Conservation (phyloP, 805 yeast species). For the Yamadazyma laniorum region DNA sequence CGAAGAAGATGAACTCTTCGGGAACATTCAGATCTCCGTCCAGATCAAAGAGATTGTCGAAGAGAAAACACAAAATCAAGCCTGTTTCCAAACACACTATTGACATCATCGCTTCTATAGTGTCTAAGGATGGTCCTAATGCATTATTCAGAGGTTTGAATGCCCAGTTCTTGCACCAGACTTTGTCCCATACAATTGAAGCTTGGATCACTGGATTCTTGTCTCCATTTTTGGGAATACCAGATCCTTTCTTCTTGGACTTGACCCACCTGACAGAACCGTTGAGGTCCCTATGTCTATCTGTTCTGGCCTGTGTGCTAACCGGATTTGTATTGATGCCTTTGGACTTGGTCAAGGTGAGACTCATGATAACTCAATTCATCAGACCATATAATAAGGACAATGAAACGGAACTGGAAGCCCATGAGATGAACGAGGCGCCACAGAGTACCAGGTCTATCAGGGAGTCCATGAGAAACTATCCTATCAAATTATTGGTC, state of each 20-base stretch:
- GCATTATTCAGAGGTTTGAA: constrained; percentile 74
- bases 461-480: constrained; percentile 58
- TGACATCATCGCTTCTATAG: constrained; percentile 62
- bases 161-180: constrained; percentile 75
- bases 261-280: constrained; percentile 79
- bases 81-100: constrained; percentile 63
- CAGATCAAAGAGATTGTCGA: constrained; percentile 6
- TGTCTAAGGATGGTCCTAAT: constrained; percentile 67
- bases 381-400: constrained; percentile 21
- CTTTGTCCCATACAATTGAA: constrained; percentile 72
- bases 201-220: constrained; percentile 91
- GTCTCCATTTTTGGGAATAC: constrained; percentile 76
- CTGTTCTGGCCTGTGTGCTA: constrained; percentile 67
- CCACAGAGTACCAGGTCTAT: constrained; percentile 54
- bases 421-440: neutral
- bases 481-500: constrained; percentile 56
- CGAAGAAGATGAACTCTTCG: neutral
- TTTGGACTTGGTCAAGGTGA: constrained; percentile 74
- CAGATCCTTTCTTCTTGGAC: constrained; percentile 87
- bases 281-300: constrained; percentile 59
- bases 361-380: constrained; percentile 69
- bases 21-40: constrained; percentile 5
- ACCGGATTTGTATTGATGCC: constrained; percentile 78
- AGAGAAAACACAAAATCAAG: constrained; percentile 34
- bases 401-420: constrained; percentile 1